Conservation (phyloP, 2,329 filamentous ascomycete genomes). For the Arthrobotrys sinensis region DNA sequence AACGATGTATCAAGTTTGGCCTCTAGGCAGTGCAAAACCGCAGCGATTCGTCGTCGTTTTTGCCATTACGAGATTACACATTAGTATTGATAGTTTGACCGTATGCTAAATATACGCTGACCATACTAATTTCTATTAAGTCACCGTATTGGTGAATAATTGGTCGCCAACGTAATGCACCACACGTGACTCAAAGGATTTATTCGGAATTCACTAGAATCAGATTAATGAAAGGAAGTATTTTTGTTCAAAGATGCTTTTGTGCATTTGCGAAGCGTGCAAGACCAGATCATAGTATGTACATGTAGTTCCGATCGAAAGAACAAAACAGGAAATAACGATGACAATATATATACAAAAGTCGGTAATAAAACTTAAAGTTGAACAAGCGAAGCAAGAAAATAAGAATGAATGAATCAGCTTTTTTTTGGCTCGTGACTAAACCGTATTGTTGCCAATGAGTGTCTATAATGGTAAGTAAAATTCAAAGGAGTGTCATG, state of each 20-base stretch:
- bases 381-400: slow-evolving; percentile 11
- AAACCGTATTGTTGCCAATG: slow-evolving; percentile 53
- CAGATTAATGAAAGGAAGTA: background rate
- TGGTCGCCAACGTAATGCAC: background rate
- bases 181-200: background rate
- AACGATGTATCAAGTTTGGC: slow-evolving; percentile 1
- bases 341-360: slow-evolving; percentile 41
- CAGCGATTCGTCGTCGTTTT: slow-evolving; percentile 18
- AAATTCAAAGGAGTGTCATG: slow-evolving; percentile 18
- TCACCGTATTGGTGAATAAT: background rate
- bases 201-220: background rate
- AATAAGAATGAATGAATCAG: slow-evolving; percentile 28
- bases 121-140: no score
- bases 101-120: background rate
- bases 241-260: slow-evolving; percentile 28
- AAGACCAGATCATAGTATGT: slow-evolving; percentile 39
- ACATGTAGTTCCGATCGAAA: slow-evolving; percentile 41
- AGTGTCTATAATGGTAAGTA: slow-evolving; percentile 51
- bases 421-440: slow-evolving; percentile 34
- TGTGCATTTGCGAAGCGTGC: slow-evolving; percentile 31
- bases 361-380: slow-evolving; percentile 33
- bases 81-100: no score
- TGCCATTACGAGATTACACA: no score
- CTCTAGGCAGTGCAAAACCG: slow-evolving; percentile 22
- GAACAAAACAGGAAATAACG: slow-evolving; percentile 34